Conservation (phyloP, 1,139 yeast species). For the Scheffersomyces quercinus region DNA sequence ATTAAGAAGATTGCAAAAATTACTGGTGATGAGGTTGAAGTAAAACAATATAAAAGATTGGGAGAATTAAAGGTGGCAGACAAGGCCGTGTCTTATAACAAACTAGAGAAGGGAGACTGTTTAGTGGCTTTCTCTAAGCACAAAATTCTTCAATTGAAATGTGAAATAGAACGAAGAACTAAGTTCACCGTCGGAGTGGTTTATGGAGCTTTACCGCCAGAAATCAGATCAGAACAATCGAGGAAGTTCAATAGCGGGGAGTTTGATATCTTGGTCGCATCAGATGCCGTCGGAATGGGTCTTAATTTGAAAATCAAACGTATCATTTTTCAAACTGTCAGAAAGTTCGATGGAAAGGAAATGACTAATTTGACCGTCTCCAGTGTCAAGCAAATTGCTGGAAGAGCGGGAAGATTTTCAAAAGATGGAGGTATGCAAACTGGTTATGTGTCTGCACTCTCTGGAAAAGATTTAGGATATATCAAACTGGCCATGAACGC, state of each 20-base stretch:
- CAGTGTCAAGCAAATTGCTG: constrained; percentile 88
- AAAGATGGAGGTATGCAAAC: constrained; percentile 38
- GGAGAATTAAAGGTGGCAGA: constrained; percentile 67
- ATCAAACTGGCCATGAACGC: constrained; percentile 47
- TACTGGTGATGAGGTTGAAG: constrained; percentile 78
- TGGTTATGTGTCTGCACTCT: constrained; percentile 65
- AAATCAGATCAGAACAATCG: constrained; percentile 86
- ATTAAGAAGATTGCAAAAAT: constrained; percentile 55
- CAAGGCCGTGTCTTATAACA: constrained; percentile 30
- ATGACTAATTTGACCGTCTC: constrained; percentile 55
- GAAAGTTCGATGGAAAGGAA: constrained; percentile 70
- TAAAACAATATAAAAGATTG: constrained; percentile 70
- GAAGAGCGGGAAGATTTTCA: constrained; percentile 86
- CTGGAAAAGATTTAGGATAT: constrained; percentile 39
- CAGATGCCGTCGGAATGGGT: constrained; percentile 99
- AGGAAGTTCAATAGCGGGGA: constrained; percentile 70
- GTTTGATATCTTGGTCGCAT: constrained; percentile 81
- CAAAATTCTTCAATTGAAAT: constrained; percentile 64
- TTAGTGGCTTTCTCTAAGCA: constrained; percentile 82
- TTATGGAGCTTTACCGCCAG: constrained; percentile 96
- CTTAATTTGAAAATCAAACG: constrained; percentile 80
- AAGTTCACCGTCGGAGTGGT: constrained; percentile 79
- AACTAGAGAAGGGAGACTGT: constrained; percentile 75
- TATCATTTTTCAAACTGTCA: constrained; percentile 66
- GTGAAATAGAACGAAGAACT: constrained; percentile 62